Evolutionary conservation across 176 grass and related monocot species (phyloP).

Genomic region (Luzula sylvatica): DNA sequence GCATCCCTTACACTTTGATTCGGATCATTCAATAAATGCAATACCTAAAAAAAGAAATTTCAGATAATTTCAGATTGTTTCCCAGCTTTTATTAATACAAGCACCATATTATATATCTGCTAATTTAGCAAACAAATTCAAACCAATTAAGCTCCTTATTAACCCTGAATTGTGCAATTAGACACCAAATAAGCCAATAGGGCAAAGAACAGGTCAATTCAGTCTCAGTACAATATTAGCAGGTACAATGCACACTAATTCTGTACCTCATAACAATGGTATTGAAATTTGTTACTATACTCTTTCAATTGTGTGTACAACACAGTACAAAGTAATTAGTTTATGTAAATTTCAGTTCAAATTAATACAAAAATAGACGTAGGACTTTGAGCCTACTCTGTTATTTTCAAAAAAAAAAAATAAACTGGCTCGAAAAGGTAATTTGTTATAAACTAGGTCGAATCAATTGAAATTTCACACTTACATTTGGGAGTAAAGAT

Average conservation of each 20-base stretch:
- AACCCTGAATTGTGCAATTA: background rate
- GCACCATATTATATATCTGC: no score
- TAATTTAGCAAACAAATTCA: slow-evolving; percentile 8
- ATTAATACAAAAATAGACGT: background rate
- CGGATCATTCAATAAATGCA: slow-evolving; percentile 82
- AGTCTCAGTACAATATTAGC: no score
- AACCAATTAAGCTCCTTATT: background rate
- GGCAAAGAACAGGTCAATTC: no score
- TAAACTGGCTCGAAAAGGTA: no score
- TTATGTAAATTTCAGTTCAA: background rate
- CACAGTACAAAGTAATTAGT: background rate
- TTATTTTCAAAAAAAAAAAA: no score
- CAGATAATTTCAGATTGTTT: slow-evolving; percentile 14
- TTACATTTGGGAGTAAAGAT: slow-evolving; percentile 72
- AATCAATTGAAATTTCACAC: slow-evolving; percentile 10
- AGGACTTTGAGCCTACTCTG: no score
- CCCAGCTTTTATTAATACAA: background rate
- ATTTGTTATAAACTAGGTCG: no score
- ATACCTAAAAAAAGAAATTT: slow-evolving; percentile 29
- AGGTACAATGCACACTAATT: no score
- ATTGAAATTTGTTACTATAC: no score
- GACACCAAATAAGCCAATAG: no score
- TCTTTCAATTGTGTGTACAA: background rate
- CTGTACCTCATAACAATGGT: no score
- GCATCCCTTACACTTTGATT: slow-evolving; percentile 88